Base-by-base conservation (phyloP, 495 filamentous ascomycete species). In the Hypomontagnella monticulosa region DNA sequence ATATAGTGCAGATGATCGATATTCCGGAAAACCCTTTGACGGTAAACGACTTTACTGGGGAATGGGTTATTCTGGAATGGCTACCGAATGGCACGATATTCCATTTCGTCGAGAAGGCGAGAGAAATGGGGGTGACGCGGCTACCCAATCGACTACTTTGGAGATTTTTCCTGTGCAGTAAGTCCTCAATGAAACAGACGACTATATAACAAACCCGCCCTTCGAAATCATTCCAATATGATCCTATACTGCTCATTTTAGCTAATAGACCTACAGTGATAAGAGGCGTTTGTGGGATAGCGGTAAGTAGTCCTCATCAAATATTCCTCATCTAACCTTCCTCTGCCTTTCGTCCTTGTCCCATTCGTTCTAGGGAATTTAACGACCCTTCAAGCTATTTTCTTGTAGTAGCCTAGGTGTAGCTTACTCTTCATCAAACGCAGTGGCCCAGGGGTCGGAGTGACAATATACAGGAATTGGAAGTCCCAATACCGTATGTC, bases 91-190 rank as follows among this genome's bases (percentile, higher is more conserved):
- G 57, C 11, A 46, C 37, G 0, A 0, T 61, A 5, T 11, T 10
- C 5, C 30, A 52, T 11, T 61, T 61, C 10, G 12, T 61, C 9
- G 2, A 2, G 7, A 46, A 15, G 1, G 40, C 48, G 34, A 19
- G 14, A 9, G 0, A 8, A 8, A 0, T 11, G 0, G 32, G 27
- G 36, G 10, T 36, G 3, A 23, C 4, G 0, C 27, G 36, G 0
- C 16, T 61, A 38, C 48, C 57, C 19, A 61, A 61, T 18, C 57
- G 57, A 36, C 15, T 61, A 18, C 57, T 61, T n/a, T 61, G 57
- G 57, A 61, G 57, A 32, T 53, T 61, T 7, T 53, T 61, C 27
- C 46, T 52, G 16, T 61, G 57, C 38, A 30, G 57, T 61, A 61
- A 52, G 57, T 60, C 23, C 3, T 27, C 23, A 3, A 51, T 14